phyloP scores from a whole-genome alignment of 2,329 filamentous ascomycete genomes.

The Alternaria atra region DNA sequence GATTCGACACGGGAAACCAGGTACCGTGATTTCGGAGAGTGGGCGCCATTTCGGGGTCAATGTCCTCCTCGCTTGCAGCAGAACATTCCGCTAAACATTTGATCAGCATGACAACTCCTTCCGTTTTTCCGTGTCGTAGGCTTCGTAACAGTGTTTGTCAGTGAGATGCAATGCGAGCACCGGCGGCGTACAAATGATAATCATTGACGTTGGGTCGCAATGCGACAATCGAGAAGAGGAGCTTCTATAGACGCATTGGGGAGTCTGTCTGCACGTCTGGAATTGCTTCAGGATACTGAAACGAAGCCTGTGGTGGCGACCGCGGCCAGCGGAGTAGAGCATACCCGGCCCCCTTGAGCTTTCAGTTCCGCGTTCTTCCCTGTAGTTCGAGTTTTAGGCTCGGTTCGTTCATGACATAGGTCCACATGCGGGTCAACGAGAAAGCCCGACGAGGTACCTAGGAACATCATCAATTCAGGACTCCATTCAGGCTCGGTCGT shows the following conservation, averaged over 20 bases:
- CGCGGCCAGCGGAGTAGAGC: not conserved
- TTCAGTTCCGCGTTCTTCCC: slow-evolving; percentile 4
- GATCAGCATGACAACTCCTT: not conserved
- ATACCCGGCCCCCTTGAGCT: not conserved
- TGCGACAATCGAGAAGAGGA: not conserved
- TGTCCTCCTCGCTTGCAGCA: slow-evolving; percentile 1
- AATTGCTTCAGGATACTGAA: not conserved
- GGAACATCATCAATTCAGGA: not conserved
- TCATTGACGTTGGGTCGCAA: not conserved
- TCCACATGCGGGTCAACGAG: not conserved
- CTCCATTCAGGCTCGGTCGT: not conserved
- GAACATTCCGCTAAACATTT: not conserved
- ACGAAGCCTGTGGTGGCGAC: not conserved
- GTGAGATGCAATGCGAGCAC: not conserved
- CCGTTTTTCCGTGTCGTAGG: not conserved
- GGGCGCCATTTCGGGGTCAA: slow-evolving; percentile 1
- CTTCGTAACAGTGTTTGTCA: not conserved
- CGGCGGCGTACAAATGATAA: not conserved
- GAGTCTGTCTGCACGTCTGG: not conserved
- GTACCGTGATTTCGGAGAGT: slow-evolving; percentile 8
- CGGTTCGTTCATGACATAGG: not conserved
- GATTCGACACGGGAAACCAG: slow-evolving; percentile 4
- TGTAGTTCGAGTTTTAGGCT: slow-evolving; percentile 5
- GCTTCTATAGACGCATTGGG: not conserved
- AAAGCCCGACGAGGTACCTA: not conserved